Evolutionary conservation across 108 stramenopile genomes (phyloP).

Genomic region (Pelagomonas calceolata): DNA sequence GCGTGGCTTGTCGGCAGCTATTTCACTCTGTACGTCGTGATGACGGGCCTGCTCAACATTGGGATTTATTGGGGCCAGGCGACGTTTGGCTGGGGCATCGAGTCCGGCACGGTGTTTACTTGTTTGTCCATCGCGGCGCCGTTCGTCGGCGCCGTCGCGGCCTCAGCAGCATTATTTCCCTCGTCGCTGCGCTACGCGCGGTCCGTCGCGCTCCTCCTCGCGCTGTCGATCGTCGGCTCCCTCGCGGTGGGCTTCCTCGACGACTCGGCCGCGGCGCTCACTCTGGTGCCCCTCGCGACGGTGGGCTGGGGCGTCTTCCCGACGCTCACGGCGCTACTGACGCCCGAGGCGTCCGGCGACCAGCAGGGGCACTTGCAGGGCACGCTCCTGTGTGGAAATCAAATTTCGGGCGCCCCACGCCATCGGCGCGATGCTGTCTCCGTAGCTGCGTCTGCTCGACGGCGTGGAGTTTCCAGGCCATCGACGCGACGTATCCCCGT

Average conservation of each 20-base stretch:
- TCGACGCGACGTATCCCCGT: no score
- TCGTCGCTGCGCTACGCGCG: neutral
- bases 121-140: no score
- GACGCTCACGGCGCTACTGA: neutral
- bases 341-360: neutral
- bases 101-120: neutral
- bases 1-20: neutral
- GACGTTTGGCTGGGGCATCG: neutral
- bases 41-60: neutral
- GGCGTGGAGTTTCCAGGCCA: no score
- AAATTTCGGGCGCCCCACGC: no score
- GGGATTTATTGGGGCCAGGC: neutral
- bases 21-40: neutral
- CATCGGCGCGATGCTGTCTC: no score
- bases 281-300: neutral
- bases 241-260: neutral
- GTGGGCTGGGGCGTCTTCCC: neutral
- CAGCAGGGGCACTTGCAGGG: neutral
- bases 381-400: no score
- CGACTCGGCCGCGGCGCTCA: neutral
- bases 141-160: neutral
- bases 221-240: neutral
- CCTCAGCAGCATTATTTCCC: neutral
- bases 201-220: neutral
- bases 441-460: no score